Evolutionary conservation across 768 basidiomycete species (phyloP), one percentile per base, ranked within the genome.

Genomic region (Hortiboletus campestris): DNA sequence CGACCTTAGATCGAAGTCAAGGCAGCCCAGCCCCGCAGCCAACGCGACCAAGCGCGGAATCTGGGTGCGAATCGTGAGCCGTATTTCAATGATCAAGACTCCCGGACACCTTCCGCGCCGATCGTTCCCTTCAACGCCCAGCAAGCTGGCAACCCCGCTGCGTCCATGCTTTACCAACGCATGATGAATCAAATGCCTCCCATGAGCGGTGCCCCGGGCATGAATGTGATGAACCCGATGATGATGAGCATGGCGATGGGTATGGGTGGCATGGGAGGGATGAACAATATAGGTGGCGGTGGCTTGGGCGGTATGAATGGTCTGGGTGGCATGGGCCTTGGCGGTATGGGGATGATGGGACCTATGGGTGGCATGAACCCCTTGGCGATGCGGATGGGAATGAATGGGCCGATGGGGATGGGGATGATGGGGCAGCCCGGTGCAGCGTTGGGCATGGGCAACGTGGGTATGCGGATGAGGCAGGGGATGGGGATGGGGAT

Each of bases 1-100:
- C 4, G 19, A 16, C 16, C 19, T 20, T 20, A 91, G 89, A 88
- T 93, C 63, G 91, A 92, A 70, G 87, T 92, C 49, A 91, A 91
- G 71, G 76, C 82, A 57, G 91, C 90, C 17, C 89, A 90, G 65
- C 87, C 88, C 3, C 80, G 88, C 50, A 82, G 76, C 53, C 82
- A 84, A 56, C 80, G 83, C 11, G 83, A 84, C 44, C 81, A 81
- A 69, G 74, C 73, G n/a, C 75, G 78, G 42, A 75, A 61, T 53
- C 55, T 64, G 60, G 62, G 47, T 14, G 61, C 39, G 14, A 63
- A 32, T 29, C 68, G 63, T n/a, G 71, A 62, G 41, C 57, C 68
- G 0, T 64, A 64, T 42, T 76, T 75, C 60, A 67, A 70, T 13
- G 74, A 72, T 36, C 71, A 70, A 45, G 70, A 73, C 36, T 71